These are phyloP conservation scores for Mycena albidolilacea DNA, from an alignment of 768 basidiomycete genomes.

Conservation along the genomic window DNA sequence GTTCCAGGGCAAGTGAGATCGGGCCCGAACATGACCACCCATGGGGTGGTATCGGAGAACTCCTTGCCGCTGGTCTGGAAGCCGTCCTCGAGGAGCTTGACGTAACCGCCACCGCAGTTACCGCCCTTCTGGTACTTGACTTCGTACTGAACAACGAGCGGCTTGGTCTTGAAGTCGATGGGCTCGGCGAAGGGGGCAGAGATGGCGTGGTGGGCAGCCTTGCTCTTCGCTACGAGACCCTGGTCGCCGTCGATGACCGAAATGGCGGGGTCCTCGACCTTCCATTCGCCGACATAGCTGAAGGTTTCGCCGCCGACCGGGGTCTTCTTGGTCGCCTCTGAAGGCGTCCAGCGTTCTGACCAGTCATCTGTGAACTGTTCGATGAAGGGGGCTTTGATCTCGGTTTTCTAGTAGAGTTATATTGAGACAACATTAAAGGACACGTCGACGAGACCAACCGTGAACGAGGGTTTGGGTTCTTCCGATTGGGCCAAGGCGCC, in stretches of 20 bases:
- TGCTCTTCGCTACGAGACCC: slow-evolving; percentile 95
- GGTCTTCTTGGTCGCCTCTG: slow-evolving; percentile 98
- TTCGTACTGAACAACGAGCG: slow-evolving; percentile 97
- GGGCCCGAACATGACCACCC: slow-evolving; percentile 98
- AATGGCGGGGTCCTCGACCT: slow-evolving; percentile 89
- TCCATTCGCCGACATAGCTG: slow-evolving; percentile 98
- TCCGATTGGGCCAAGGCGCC: slow-evolving; percentile 73
- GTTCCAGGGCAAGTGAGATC: slow-evolving; percentile 94
- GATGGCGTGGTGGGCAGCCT: slow-evolving; percentile 99
- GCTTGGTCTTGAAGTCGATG: slow-evolving; percentile 86
- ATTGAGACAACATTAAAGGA: slow-evolving; percentile 32
- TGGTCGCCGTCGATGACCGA: slow-evolving; percentile 88
- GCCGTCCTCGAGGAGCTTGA: slow-evolving; percentile 95
- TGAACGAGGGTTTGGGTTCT: slow-evolving; percentile 77
- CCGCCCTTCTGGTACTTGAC: slow-evolving; percentile 99
- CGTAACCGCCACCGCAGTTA: slow-evolving; percentile 98
- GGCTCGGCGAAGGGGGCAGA: slow-evolving; percentile 89
- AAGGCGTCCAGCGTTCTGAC: slow-evolving; percentile 94
- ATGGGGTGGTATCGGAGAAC: slow-evolving; percentile 94
- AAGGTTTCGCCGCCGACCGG: slow-evolving; percentile 96
- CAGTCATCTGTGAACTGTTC: slow-evolving; percentile 97
- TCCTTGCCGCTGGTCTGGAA: slow-evolving; percentile 96
- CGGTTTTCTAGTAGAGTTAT: slow-evolving; percentile 69
- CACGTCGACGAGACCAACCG: slow-evolving; percentile 58
- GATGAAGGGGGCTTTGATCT: slow-evolving; percentile 89